Evolutionary conservation across 768 basidiomycete species (phyloP).

Genomic region (Termitomyces sp.): DNA sequence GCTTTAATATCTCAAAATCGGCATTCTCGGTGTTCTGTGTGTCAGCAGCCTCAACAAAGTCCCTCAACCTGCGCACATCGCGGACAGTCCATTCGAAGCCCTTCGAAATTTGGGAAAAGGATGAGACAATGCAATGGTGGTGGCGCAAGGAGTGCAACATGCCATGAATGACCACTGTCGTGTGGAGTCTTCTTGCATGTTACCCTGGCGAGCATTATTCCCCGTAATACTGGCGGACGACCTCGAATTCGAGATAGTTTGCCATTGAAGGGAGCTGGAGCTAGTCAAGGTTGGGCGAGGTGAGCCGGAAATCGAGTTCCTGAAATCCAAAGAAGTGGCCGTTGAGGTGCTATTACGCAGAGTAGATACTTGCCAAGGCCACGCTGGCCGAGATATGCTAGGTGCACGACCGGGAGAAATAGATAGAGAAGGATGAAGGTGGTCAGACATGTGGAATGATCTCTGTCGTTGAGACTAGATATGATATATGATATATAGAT

Average conservation of each 20-base stretch:
- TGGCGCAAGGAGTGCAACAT: conserved; percentile 17
- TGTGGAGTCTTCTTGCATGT: conserved; percentile 42
- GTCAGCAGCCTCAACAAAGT: conserved; percentile 50
- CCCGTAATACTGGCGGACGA: conserved; percentile 24
- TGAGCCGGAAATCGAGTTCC: conserved; percentile 11
- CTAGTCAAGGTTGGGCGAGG: conserved; percentile 14
- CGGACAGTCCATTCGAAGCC: conserved; percentile 73
- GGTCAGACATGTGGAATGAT: conserved; percentile 34
- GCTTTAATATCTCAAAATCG: conserved; percentile 60
- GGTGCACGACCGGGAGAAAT: conserved; percentile 47
- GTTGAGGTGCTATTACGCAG: conserved; percentile 21
- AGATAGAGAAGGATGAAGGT: conserved; percentile 34
- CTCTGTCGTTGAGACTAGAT: neutral
- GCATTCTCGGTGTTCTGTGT: conserved; percentile 30
- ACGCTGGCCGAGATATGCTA: conserved; percentile 61
- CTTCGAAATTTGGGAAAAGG: conserved; percentile 27
- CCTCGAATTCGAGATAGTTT: conserved; percentile 18
- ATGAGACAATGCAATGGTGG: conserved; percentile 3
- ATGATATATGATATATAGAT: neutral
- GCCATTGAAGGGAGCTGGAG: conserved; percentile 32
- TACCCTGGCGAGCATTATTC: conserved; percentile 13
- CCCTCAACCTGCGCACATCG: conserved; percentile 52
- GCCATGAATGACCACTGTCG: conserved; percentile 68
- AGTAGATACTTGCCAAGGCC: conserved; percentile 33
- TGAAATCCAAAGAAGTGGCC: conserved; percentile 16